A percentile compares a stretch with the other conserved stretches of the same genome.
Conservation (phyloP, 495 filamentous ascomycete genomes). For the Lasiosphaeria hispida region DNA sequence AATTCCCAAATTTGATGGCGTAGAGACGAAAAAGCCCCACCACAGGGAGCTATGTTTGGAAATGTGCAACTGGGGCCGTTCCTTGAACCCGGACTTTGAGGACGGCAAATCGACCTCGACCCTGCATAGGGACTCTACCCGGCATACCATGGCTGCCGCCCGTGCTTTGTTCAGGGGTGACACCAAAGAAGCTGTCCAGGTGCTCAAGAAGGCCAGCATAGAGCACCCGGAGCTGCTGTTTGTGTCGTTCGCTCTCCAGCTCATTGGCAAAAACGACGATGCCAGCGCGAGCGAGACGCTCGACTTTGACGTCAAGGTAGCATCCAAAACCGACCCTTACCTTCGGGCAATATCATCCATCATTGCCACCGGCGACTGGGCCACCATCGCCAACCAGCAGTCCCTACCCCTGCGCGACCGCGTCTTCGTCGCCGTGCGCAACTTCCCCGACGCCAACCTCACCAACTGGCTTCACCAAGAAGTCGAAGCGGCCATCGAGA, state of each 20-base stretch:
- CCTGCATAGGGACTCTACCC: conserved; percentile 59
- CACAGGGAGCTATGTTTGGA: conserved; percentile 77
- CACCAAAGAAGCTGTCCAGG: conserved; percentile 53
- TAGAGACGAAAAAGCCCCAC: conserved; percentile 62
- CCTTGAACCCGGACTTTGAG: conserved; percentile 53
- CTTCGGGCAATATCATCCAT: conserved; percentile 88
- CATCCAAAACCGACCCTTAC: conserved; percentile 70
- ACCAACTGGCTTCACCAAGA: conserved; percentile 65
- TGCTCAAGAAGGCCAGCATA: conserved; percentile 48
- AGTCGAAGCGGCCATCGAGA: conserved; percentile 59
- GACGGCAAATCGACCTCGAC: conserved; percentile 44
- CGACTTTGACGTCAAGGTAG: conserved; percentile 47
- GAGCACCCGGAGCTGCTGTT: conserved; percentile 51
- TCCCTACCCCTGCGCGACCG: conserved; percentile 84
- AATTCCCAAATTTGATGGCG: conserved; percentile 42
- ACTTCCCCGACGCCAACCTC: conserved; percentile 76
- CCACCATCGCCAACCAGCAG: conserved; percentile 72
- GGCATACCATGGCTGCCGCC: conserved; percentile 79
- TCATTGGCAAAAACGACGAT: conserved; percentile 40
- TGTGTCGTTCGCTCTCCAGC: conserved; percentile 52
- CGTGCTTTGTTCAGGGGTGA: conserved; percentile 73
- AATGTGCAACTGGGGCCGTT: conserved; percentile 68
- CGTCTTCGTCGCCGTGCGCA: conserved; percentile 78
- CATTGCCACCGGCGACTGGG: conserved; percentile 86
- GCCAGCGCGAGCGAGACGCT: conserved; percentile 34